Evolutionary conservation across 169 alveolate genomes (phyloP).

Genomic region (Plasmodium ovale): DNA sequence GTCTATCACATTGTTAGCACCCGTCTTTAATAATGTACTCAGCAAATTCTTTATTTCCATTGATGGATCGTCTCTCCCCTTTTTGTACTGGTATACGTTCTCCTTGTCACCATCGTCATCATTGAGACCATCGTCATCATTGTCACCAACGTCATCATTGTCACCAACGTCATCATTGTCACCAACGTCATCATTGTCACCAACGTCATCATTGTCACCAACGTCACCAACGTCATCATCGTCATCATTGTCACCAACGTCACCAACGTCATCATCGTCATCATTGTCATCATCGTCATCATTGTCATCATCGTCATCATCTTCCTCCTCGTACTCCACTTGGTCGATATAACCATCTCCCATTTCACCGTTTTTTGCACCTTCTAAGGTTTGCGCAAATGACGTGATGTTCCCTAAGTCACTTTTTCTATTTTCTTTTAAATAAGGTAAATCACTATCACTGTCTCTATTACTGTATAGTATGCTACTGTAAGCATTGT

Average conservation of each 20-base stretch:
- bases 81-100: no score
- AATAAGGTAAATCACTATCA: not conserved
- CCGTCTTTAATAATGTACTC: constrained; percentile 12
- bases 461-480: not conserved
- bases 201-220: not conserved
- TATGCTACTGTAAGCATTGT: not conserved
- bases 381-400: constrained; percentile 11
- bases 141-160: not conserved
- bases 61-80: no score
- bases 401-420: constrained; percentile 10
- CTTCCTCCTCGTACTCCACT: not conserved
- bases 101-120: not conserved
- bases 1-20: constrained; percentile 23
- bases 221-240: not conserved
- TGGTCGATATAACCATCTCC: constrained; percentile 3
- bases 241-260: not conserved
- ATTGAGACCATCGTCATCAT: not conserved
- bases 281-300: not conserved
- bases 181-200: not conserved
- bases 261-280: not conserved
- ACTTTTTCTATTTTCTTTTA: not conserved
- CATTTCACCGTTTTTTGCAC: not conserved
- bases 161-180: not conserved
- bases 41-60: not conserved
- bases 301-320: not conserved